Evolutionary conservation across 2,329 filamentous ascomycete genomes (phyloP).

Genomic region (Ascochyta clinopodiicola): DNA sequence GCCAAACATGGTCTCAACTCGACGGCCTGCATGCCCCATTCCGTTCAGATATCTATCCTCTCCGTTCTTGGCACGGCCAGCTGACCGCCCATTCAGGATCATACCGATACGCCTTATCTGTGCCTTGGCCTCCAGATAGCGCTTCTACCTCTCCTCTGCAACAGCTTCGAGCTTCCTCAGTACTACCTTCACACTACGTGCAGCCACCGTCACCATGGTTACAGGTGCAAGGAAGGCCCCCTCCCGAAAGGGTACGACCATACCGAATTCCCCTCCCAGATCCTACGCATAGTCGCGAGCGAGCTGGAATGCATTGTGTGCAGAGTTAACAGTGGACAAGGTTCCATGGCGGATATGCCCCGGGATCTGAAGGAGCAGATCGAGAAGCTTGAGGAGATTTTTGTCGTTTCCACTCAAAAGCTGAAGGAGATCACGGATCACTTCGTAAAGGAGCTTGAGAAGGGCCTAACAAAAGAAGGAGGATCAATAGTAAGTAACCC

Average conservation of each 20-base stretch:
- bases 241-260: conserved; percentile 74
- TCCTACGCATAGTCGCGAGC: conserved; percentile 5
- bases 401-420: conserved; percentile 78
- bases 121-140: background rate
- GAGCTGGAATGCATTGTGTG: conserved; percentile 3
- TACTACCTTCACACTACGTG: conserved; percentile 2
- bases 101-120: background rate
- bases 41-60: background rate
- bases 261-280: conserved; percentile 1
- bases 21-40: background rate
- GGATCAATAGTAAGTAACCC: conserved; percentile 80
- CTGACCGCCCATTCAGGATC: conserved; percentile 2
- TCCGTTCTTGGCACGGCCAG: background rate
- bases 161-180: background rate
- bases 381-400: conserved; percentile 80
- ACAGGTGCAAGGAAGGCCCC: conserved; percentile 69
- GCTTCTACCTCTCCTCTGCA: background rate
- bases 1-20: background rate
- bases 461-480: conserved; percentile 84
- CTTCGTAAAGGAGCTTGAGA: conserved; percentile 86
- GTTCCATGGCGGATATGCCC: conserved; percentile 89
- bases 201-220: conserved; percentile 61
- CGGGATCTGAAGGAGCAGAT: conserved; percentile 84
- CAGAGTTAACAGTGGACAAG: conserved; percentile 55
- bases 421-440: conserved; percentile 90